These are phyloP conservation scores for Apiospora saccharicola DNA, from an alignment of 2,329 filamentous ascomycete species.

Conservation along the genomic window DNA sequence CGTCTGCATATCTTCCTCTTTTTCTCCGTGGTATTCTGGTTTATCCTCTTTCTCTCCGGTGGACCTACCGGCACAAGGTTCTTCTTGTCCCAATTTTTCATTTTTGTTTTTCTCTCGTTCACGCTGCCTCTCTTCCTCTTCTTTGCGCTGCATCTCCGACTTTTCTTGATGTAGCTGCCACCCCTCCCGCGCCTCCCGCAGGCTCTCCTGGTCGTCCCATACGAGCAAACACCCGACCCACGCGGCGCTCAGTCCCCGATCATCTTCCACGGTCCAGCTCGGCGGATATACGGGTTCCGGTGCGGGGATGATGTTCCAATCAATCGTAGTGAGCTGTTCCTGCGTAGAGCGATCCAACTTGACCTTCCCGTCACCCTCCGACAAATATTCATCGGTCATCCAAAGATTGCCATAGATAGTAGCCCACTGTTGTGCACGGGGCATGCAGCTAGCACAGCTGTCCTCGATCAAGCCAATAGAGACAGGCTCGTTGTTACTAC, in stretches of 20 bases:
- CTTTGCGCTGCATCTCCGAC: not conserved
- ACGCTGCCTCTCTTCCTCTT: not conserved
- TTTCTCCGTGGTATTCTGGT: not conserved
- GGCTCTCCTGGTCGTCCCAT: constrained; percentile 13
- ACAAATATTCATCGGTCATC: not conserved
- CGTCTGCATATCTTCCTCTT: not conserved
- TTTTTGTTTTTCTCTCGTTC: not conserved
- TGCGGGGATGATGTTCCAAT: not conserved
- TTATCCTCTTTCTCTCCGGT: not conserved
- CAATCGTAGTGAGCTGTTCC: not conserved
- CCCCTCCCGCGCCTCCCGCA: not conserved
- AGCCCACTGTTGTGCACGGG: not conserved
- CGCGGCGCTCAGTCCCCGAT: constrained; percentile 4
- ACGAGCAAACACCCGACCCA: constrained; percentile 15
- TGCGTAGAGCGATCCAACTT: not conserved
- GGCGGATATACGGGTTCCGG: constrained; percentile 3
- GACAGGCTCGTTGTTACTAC: not conserved
- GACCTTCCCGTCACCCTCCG: not conserved
- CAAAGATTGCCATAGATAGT: not conserved
- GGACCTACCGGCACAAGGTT: too few species aligned
- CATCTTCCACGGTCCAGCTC: constrained; percentile 5
- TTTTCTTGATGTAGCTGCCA: not conserved
- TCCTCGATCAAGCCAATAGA: not conserved
- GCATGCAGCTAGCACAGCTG: constrained; percentile 5
- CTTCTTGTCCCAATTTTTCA: not conserved